Evolutionary conservation across 1,284 basidiomycete genomes (phyloP).

Genomic region (Boletellus sp.): DNA sequence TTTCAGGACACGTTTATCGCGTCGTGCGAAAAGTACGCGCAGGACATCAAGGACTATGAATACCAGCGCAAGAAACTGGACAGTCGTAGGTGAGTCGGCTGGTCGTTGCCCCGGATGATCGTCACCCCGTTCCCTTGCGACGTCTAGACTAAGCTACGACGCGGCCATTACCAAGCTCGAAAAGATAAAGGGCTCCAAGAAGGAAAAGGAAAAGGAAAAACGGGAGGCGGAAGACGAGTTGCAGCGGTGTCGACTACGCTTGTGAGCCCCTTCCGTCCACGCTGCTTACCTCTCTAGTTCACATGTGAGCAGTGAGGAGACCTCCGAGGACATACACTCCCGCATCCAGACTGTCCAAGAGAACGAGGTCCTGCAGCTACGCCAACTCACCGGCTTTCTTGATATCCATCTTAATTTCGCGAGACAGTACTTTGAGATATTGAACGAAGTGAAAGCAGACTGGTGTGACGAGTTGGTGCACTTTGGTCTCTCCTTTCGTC

Average conservation of each 20-base stretch:
- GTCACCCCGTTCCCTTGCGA: neutral
- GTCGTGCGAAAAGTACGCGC: constrained; percentile 57
- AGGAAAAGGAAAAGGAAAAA: constrained; percentile 67
- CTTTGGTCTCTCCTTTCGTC: neutral
- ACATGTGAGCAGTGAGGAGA: constrained; percentile 62
- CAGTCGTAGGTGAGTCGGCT: constrained; percentile 57
- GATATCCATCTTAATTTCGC: constrained; percentile 72
- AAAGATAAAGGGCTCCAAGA: constrained; percentile 64
- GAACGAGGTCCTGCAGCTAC: constrained; percentile 66
- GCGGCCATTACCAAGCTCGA: constrained; percentile 66
- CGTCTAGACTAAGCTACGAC: constrained; percentile 67
- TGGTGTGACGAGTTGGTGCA: constrained; percentile 62
- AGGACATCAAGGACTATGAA: constrained; percentile 73
- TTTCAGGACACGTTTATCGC: constrained; percentile 70
- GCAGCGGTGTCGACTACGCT: constrained; percentile 63
- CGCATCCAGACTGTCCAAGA: constrained; percentile 77
- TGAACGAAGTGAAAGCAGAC: constrained; percentile 61
- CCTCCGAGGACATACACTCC: constrained; percentile 71
- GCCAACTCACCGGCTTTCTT: constrained; percentile 65
- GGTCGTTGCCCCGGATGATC: neutral
- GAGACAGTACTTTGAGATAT: constrained; percentile 64
- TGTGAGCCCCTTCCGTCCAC: constrained; percentile 47
- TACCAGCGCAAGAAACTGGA: constrained; percentile 75
- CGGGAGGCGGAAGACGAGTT: constrained; percentile 75
- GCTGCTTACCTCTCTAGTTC: neutral